Percentiles rank a stretch among this genome's conserved stretches.
These are phyloP conservation scores for Tylopilus balloui DNA, from an alignment of 768 basidiomycete genomes.

Conservation along the genomic window DNA sequence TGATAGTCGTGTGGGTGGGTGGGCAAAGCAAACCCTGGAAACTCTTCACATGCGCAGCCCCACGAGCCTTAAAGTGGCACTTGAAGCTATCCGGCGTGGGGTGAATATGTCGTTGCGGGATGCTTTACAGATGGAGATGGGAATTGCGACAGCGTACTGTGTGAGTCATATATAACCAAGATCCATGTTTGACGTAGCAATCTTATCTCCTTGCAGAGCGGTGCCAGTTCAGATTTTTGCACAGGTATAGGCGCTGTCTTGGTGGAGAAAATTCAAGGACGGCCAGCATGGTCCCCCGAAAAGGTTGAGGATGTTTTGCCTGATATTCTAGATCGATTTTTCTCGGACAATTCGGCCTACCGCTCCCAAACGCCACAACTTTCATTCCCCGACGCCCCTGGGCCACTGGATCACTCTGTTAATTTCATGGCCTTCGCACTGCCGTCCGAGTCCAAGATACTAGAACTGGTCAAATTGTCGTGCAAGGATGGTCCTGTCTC, in stretches of 20 bases:
- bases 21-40: conserved; percentile 71
- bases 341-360: conserved; percentile 50
- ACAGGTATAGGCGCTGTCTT: conserved; percentile 75
- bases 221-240: conserved; percentile 77
- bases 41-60: conserved; percentile 73
- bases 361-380: conserved; percentile 42
- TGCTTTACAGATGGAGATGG: conserved; percentile 79
- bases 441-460: conserved; percentile 75
- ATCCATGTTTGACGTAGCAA: conserved; percentile 12
- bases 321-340: conserved; percentile 62
- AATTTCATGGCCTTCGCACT: conserved; percentile 47
- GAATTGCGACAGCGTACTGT: conserved; percentile 84
- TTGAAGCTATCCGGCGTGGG: conserved; percentile 74
- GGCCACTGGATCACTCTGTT: conserved; percentile 25
- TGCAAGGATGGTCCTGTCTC: conserved; percentile 40
- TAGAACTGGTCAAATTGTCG: conserved; percentile 45
- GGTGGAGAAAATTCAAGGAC: conserved; percentile 44
- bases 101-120: conserved; percentile 55
- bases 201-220: conserved; percentile 44
- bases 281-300: conserved; percentile 70
- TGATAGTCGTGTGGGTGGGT: conserved; percentile 49
- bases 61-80: conserved; percentile 87
- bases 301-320: conserved; percentile 56
- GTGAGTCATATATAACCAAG: conserved; percentile 46
- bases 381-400: conserved; percentile 36